Evolutionary conservation across 164 flowering plant genomes (phyloP), one percentile per base, ranked within the genome.

Genomic region (Cinnamomum micranthum): DNA sequence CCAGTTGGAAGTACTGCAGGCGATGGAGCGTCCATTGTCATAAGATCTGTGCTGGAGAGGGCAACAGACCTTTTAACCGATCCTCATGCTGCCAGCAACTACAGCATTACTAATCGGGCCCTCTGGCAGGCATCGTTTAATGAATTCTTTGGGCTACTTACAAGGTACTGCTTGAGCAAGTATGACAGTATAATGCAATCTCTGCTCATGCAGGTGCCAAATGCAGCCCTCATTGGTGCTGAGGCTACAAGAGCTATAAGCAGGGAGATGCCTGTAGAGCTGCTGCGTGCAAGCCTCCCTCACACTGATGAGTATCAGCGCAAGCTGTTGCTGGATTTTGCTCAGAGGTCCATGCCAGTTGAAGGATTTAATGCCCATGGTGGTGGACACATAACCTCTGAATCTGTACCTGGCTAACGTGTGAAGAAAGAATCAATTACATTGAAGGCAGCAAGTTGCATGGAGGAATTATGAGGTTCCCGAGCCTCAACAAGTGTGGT

Each of bases 111-210:
- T 14, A 87, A 88, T 69, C 84, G 88, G 19, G 76, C 86, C 2
- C 88, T 91, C 13, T 95, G 99, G 99, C 92, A 91, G 82, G 97
- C 97, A 52, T 91, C 98, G 2, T 95, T 95, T 78, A 88, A 93
- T 87, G 92, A 91, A 9, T 93, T 95, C 79, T 95, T 95, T 78
- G 83, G 81, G 41, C 85, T 95, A 50, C 89, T 95, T 31, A 86
- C 90, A 11, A 91, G 88, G 79, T 92, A 95, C 78, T 95, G 97
- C 73, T 70, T 92, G 65, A 85, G 81, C 63, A 95, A 93, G 78
- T 95, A 89, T 70, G 98, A 95, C 65, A 87, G 83, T 51, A 81
- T 95, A 60, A 77, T 92, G 81, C 93, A 93, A 77, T 84, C 94
- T 11, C 28, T 89, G 63, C 69, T 76, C 50, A 12, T 80, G 68